Evolutionary conservation across 2,329 filamentous ascomycete species (phyloP), one percentile per base, ranked within the genome.

Genomic region (Cercospora zeina): DNA sequence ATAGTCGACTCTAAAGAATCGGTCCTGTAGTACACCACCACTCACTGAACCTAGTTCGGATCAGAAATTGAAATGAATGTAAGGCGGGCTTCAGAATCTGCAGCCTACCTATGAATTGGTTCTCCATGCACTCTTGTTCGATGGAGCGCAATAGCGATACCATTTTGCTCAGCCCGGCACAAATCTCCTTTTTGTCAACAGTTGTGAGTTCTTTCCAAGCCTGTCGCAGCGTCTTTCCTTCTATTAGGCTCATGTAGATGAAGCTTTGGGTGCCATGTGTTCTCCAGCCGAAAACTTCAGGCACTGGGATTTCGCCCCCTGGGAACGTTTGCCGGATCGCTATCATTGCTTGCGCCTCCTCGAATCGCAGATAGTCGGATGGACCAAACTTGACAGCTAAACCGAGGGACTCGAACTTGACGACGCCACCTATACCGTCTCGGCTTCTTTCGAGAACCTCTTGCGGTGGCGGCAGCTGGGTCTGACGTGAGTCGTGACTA

Each of bases 191-290:
- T 36, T 56, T 49, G 4, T 61, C 58, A 19, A 24, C 24, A 34
- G 49, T 16, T 7, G 27, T 37, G 1, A 61, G 51, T 9, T 30
- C 30, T 1, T 21, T 11, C 51, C 50, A 61, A 5, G 39, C 58
- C n/a, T 55, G 14, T 30, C 51, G 50, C 39, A 57, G 13, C 27
- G 53, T 61, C 30, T 27, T 5, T 24, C 59, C 59, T 6, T 21
- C n/a, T 7, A 61, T 39, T 2, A 57, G n/a, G 14, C 53, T 51
- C 59, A 61, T 56, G 27, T 57, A 61, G 39, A 61, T 57, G 51
- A 56, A 61, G 8, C 49, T 49, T 1, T 30, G 13, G 19, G 13
- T 27, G 3, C 33, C 16, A 10, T 57, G 14, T 2, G 30, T 31
- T 31, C 53, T 33, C 59, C 59, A 61, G n/a, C 51, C 51, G 24